Conservation (phyloP, 2,329 filamentous ascomycete species). For the Aspergillus sp. region DNA sequence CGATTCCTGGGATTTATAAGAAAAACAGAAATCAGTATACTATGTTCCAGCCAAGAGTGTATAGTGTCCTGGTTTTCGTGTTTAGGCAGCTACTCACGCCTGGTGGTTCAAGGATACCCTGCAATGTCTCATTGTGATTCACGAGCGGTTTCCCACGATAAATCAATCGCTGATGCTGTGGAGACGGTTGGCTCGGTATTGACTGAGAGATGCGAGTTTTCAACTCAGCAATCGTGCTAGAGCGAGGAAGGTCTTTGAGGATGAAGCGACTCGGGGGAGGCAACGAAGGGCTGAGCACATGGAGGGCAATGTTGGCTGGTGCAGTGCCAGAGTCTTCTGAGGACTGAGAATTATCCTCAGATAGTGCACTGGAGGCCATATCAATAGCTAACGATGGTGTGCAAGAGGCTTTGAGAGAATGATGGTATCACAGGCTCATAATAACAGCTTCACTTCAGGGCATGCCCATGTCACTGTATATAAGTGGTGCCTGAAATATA, state of each 20-base stretch:
- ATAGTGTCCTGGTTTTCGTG: no score
- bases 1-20: constrained; percentile 11
- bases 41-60: not conserved
- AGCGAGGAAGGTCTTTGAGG: constrained; percentile 28
- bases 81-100: constrained; percentile 34
- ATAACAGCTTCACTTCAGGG: not conserved
- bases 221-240: constrained; percentile 45
- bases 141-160: constrained; percentile 49
- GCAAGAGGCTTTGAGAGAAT: not conserved
- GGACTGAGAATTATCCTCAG: constrained; percentile 1
- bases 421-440: not conserved
- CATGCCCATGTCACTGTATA: not conserved
- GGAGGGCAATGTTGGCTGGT: constrained; percentile 21
- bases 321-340: not conserved
- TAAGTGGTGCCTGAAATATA: not conserved
- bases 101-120: constrained; percentile 43
- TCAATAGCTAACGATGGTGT: not conserved
- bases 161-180: constrained; percentile 48
- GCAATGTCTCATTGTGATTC: constrained; percentile 42
- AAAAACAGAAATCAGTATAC: not conserved
- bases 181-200: constrained; percentile 40
- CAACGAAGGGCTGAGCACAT: constrained; percentile 36
- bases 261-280: constrained; percentile 30
- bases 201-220: constrained; percentile 44
- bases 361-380: not conserved